These are phyloP conservation scores for Rostrohypoxylon terebratum DNA, from an alignment of 495 filamentous ascomycete species.

Conservation along the genomic window DNA sequence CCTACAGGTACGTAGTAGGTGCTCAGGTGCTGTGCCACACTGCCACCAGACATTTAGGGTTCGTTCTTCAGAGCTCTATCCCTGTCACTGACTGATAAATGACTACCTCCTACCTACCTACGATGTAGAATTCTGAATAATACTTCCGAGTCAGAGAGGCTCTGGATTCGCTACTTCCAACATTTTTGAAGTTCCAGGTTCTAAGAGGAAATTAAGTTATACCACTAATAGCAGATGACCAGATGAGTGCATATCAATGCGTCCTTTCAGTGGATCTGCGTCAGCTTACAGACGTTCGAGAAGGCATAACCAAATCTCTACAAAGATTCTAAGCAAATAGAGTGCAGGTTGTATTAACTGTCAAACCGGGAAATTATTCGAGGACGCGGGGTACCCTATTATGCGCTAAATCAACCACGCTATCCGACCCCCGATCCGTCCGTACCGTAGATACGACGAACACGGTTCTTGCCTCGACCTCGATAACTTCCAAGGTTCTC, in stretches of 20 bases:
- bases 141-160: too few relatives aligned
- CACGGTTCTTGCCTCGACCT: slow-evolving; percentile 4
- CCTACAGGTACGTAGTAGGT: too few relatives aligned
- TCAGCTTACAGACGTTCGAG: slow-evolving; percentile 31
- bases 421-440: slow-evolving; percentile 2
- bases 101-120: too few relatives aligned
- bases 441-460: slow-evolving; percentile 25
- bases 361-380: slow-evolving; percentile 36
- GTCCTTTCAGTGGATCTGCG: slow-evolving; percentile 18
- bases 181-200: slow-evolving; percentile 8
- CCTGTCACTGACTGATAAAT: too few relatives aligned
- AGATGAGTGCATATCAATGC: slow-evolving; percentile 21
- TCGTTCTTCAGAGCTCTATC: too few relatives aligned
- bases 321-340: neutral
- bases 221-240: slow-evolving; percentile 34
- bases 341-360: slow-evolving; percentile 22
- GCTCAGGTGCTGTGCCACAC: too few relatives aligned
- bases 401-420: slow-evolving; percentile 1
- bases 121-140: too few relatives aligned
- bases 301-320: neutral
- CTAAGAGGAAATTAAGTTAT: slow-evolving; percentile 14
- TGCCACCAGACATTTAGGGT: too few relatives aligned
- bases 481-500: neutral
- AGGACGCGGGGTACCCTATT: slow-evolving; percentile 23
- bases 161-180: neutral